Evolutionary conservation across 1,284 basidiomycete genomes (phyloP).

Genomic region (Gymnopus androsaceus): DNA sequence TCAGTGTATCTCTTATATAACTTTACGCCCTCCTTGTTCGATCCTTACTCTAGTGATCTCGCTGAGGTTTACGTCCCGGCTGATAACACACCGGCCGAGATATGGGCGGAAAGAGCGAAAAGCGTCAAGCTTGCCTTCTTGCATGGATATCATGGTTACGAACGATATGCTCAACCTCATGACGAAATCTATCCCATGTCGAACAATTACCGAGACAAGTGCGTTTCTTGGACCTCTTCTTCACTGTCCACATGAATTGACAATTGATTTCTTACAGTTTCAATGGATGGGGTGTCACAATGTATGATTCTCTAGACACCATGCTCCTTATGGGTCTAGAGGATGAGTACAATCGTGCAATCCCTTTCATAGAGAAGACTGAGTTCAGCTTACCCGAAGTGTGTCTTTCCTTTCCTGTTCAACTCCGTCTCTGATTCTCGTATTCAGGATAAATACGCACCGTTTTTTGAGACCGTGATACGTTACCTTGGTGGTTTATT

Average conservation of each 20-base stretch:
- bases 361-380: constrained; percentile 67
- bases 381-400: constrained; percentile 57
- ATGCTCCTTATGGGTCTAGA: constrained; percentile 84
- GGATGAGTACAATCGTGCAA: constrained; percentile 76
- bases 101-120: constrained; percentile 57
- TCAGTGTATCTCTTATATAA: constrained; percentile 22
- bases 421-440: background rate
- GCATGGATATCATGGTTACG: constrained; percentile 67
- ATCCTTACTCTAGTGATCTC: constrained; percentile 15
- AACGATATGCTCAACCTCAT: constrained; percentile 52
- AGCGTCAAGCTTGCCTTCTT: constrained; percentile 61
- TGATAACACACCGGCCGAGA: constrained; percentile 27
- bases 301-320: constrained; percentile 81
- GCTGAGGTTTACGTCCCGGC: constrained; percentile 15
- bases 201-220: constrained; percentile 54
- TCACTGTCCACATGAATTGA: background rate
- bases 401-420: constrained; percentile 11
- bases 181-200: constrained; percentile 65
- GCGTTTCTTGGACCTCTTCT: constrained; percentile 22
- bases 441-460: constrained; percentile 39
- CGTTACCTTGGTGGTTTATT: constrained; percentile 85
- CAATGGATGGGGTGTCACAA: constrained; percentile 78
- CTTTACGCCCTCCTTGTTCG: constrained; percentile 6
- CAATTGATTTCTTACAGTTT: constrained; percentile 38
- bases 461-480: constrained; percentile 87